Percentiles rank a stretch among this genome's conserved stretches.
Conservation (phyloP, 2,329 filamentous ascomycete genomes). For the Colletotrichum simmondsii region DNA sequence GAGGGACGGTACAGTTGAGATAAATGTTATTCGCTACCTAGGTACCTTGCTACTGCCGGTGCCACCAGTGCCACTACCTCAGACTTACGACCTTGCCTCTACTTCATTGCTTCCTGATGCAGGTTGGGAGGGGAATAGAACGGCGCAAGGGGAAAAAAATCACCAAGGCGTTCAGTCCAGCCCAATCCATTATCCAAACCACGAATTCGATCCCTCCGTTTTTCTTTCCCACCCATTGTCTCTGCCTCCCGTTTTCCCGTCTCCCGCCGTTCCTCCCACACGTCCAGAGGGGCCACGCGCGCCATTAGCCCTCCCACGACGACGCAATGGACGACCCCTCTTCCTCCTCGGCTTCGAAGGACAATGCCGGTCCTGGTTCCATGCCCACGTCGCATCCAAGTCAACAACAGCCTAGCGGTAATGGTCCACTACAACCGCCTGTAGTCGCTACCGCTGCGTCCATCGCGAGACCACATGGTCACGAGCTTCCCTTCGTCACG, state of each 20-base stretch:
- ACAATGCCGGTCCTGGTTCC: constrained; percentile 31
- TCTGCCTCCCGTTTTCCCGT: constrained; percentile 21
- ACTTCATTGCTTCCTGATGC: constrained; percentile 2
- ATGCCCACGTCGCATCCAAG: constrained; percentile 30
- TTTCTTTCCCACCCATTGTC: constrained; percentile 9
- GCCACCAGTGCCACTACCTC: constrained; percentile 7
- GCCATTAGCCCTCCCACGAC: constrained; percentile 33
- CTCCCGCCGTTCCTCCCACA: constrained; percentile 11
- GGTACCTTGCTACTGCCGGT: background rate
- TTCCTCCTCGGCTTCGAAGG: constrained; percentile 32
- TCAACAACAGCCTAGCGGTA: constrained; percentile 31
- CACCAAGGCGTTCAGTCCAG: constrained; percentile 26
- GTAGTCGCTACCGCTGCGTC: constrained; percentile 36
- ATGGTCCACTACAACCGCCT: constrained; percentile 34
- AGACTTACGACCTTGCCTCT: constrained; percentile 1
- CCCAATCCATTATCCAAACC: constrained; percentile 27
- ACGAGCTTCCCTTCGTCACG: constrained; percentile 68
- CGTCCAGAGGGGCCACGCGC: constrained; percentile 33
- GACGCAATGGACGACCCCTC: constrained; percentile 35
- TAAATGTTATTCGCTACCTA: constrained; percentile 3
- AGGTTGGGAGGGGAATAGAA: constrained; percentile 27
- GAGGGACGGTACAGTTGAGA: constrained; percentile 3
- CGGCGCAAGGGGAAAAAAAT: constrained; percentile 30
- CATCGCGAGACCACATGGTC: constrained; percentile 42
- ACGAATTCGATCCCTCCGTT: background rate